Base-by-base conservation (phyloP, 257 asterid species). In the Solanum paucissectum region DNA sequence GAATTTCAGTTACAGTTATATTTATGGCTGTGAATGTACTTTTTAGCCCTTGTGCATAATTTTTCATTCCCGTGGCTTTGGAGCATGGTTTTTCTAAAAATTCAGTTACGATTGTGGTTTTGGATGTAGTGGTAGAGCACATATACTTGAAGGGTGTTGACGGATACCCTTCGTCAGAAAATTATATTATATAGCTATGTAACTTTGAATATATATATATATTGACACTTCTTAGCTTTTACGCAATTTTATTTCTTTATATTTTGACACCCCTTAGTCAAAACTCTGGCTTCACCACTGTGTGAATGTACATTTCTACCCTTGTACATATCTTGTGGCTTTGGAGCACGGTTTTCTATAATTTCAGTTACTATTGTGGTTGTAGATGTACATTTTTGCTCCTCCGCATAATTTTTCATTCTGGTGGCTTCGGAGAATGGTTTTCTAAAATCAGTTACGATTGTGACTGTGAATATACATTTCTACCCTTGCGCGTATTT, bases 201-300 rank as follows among this genome's bases (percentile, higher is more conserved):
- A 44, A 42, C 0, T 44, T 44, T 40, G 13, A 9, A 40, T 40
- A 0, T 40, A 40, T 40, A 9, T 40, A 40, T 38, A 38, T 38
- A 9, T 34, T 44, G 52, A 44, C 5, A 44, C 9, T 14, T 13
- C 2, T 13, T 46, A 13, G 1, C 7, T 49, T 14, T 14, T 14
- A 49, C 0, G 21, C 6, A 49, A 49, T 49, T 49, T 46, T 46
- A 46, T 13, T 46, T 46, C 0, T 46, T 46, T 46, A 46, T 46
- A 46, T 46, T 46, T 12, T 46, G 18, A 46, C 4, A 46, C 0
- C 0, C 0, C 7, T 49, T 49, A 49, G 1, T 49, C 1, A 3
- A 49, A 49, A 49, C 3, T 49, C 1, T 49, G 1, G 23, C 21
- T 49, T 1, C 21, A 5, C 0, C 60, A 14, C 1, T 12, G 4